A percentile compares a stretch with the other conserved stretches of the same genome.
These are phyloP conservation scores for Massariosphaeria phaeospora DNA, from an alignment of 495 filamentous ascomycete species.

Conservation along the genomic window DNA sequence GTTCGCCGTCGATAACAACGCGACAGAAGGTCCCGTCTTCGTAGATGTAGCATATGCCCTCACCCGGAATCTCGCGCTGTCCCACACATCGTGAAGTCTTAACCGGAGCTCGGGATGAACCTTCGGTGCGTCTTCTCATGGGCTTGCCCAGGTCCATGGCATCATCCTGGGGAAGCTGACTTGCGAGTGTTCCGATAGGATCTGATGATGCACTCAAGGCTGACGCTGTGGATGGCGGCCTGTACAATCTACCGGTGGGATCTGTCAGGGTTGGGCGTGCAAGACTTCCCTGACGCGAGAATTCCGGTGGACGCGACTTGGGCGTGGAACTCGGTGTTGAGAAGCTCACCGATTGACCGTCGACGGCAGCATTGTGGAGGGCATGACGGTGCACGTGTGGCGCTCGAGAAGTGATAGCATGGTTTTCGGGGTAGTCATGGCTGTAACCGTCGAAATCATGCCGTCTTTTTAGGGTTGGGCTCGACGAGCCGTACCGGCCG, in stretches of 20 bases:
- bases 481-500: constrained; percentile 21
- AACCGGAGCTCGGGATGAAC: constrained; percentile 16
- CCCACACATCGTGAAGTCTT: constrained; percentile 27
- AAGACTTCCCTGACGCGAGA: constrained; percentile 11
- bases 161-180: constrained; percentile 15
- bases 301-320: constrained; percentile 12
- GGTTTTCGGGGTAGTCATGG: constrained; percentile 14
- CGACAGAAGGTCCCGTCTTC: constrained; percentile 81
- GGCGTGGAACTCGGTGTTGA: constrained; percentile 1
- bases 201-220: constrained; percentile 14
- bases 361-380: background rate
- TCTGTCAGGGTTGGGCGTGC: constrained; percentile 2
- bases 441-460: constrained; percentile 28
- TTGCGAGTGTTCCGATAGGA: background rate
- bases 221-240: constrained; percentile 9
- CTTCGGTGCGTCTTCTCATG: constrained; percentile 21
- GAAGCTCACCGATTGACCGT: constrained; percentile 15
- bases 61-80: constrained; percentile 58
- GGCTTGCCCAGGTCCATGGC: constrained; percentile 22
- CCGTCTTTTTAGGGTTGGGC: constrained; percentile 33
- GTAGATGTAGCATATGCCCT: constrained; percentile 81
- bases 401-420: constrained; percentile 18
- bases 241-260: constrained; percentile 4
- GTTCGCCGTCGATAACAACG: constrained; percentile 76
- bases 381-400: constrained; percentile 24